Base-by-base conservation (phyloP, 2,329 filamentous ascomycete species). In the Exophiala aquamarina region DNA sequence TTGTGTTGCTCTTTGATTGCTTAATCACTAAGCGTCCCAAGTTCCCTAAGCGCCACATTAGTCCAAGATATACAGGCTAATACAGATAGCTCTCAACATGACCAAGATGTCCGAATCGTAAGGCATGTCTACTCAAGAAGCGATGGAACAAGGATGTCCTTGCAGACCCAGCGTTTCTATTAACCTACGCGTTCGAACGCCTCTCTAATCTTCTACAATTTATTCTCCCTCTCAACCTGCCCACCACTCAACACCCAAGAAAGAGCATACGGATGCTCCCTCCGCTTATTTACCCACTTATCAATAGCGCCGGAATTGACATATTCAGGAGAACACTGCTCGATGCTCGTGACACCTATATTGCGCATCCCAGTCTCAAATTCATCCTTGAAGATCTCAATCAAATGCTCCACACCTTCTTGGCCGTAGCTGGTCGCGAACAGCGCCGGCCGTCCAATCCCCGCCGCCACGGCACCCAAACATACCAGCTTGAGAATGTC, bases 401-500 rank as follows among this genome's bases (percentile, higher is more conserved):
- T 72, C 48, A 78, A 64, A 62, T 78, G 73, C 56, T 78, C 74
- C 14, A 77, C 73, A 2, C 77, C 77, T 45, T 74, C 74, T 56
- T 78, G 74, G 4, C 77, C 77, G 49, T 79, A 79, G 3, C 73
- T 73, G 19, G 76, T 64, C 2, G 75, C 73, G 54, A 76, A 81
- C 5, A 81, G 61, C 49, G 74, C 75, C 13, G 75, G 76, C 11
- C 77, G 63, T 0, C 77, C 77, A 41, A 81, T 70, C 0, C 77
- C 75, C 3, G 79, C 77, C 9, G 76, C 75, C 0, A 71, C 77
- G 3, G 75, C 77, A 0, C 77, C 78, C 0, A 81, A 62, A 18
- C 73, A 74, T 6, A 80, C 60, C 2, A 74, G 74, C 53, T 80
- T 81, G 17, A 81, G 67, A 4, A 81, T 72, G 50, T 81, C 77